These are phyloP conservation scores for Pichia sp. DNA, from an alignment of 1,139 yeast species.

Conservation along the genomic window DNA sequence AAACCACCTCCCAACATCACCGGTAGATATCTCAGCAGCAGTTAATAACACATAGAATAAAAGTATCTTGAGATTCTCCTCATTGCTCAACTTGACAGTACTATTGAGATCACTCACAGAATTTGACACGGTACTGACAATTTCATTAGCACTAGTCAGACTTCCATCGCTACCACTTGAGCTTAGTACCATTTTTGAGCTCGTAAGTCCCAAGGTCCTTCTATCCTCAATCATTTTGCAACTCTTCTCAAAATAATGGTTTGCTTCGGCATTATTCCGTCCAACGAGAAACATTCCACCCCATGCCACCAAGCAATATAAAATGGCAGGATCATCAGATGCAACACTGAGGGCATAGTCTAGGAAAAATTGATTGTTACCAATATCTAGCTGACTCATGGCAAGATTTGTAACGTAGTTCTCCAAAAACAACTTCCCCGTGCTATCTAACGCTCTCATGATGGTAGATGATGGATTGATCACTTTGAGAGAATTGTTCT, in stretches of 20 bases:
- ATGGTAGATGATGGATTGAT: constrained; percentile 18
- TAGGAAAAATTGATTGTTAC: constrained; percentile 35
- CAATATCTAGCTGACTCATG: constrained; percentile 16
- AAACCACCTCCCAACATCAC: constrained; percentile 40
- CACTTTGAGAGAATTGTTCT: constrained; percentile 12
- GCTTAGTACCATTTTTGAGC: no score
- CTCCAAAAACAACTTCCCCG: constrained; percentile 24
- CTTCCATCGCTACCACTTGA: no score
- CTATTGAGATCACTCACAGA: no score
- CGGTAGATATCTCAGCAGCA: constrained; percentile 34
- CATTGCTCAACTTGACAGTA: constrained; percentile 5
- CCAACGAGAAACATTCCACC: constrained; percentile 33
- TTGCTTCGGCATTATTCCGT: constrained; percentile 19
- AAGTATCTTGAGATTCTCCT: constrained; percentile 20
- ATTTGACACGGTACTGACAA: no score
- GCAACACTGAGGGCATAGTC: constrained; percentile 39
- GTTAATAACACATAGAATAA: constrained; percentile 19
- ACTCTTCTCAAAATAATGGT: constrained; percentile 19
- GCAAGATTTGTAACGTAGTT: constrained; percentile 26
- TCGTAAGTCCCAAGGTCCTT: no score
- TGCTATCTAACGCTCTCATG: constrained; percentile 20
- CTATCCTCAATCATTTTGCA: constrained; percentile 9
- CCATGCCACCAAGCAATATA: constrained; percentile 44
- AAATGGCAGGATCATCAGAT: constrained; percentile 28
- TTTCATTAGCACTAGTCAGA: no score